A percentile compares a stretch with the other conserved stretches of the same genome.
Evolutionary conservation across 1,139 yeast genomes (phyloP).

Genomic region (Saccharomyces hybrid): DNA sequence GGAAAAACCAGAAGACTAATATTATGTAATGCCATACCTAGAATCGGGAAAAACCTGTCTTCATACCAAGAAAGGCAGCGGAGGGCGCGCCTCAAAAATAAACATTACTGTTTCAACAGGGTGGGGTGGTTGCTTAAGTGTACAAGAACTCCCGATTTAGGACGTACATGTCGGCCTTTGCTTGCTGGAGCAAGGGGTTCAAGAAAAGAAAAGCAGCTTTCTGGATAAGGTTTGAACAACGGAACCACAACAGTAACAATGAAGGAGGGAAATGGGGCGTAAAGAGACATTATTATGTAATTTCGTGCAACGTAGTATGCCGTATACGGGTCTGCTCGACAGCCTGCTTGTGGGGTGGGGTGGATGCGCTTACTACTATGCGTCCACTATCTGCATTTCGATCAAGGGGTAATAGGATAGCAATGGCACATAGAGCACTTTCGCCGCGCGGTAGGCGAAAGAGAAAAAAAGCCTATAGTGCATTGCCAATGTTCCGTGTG

Average conservation of each 20-base stretch:
- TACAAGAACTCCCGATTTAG: background rate
- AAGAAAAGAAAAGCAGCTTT: background rate
- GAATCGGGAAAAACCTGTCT: background rate
- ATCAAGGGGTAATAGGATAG: background rate
- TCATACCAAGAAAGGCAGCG: background rate
- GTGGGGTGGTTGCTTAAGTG: background rate
- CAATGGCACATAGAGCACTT: background rate
- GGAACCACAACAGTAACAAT: background rate
- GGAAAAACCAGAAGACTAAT: background rate
- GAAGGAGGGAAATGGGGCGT: background rate
- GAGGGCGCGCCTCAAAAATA: background rate
- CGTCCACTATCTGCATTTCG: background rate
- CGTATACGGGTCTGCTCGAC: background rate
- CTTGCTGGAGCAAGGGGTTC: background rate
- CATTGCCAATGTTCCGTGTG: background rate
- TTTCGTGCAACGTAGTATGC: background rate
- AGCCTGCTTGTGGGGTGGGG: background rate
- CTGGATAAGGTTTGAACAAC: background rate
- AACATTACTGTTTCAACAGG: background rate
- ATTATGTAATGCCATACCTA: background rate
- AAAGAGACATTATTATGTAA: background rate
- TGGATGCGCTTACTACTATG: background rate
- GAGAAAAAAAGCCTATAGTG: background rate
- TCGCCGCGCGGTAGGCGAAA: background rate
- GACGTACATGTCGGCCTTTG: background rate